Conservation (phyloP, 2,329 filamentous ascomycete species). For the Fusarium caatingaense region DNA sequence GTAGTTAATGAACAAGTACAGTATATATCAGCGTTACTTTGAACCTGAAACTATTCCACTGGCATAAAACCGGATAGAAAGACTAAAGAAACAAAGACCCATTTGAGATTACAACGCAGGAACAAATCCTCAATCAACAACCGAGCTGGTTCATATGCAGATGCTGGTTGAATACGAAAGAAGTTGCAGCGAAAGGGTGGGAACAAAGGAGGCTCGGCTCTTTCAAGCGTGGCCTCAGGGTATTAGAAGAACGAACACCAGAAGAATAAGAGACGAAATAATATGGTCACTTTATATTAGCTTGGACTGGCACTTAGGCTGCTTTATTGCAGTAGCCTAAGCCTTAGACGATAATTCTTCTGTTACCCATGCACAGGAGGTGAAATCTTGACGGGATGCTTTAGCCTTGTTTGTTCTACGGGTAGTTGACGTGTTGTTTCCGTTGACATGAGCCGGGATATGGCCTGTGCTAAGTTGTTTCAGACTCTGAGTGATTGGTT, state of each 20-base stretch:
- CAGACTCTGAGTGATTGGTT: not conserved
- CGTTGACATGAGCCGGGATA: constrained; percentile 27
- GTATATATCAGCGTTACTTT: not conserved
- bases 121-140: not conserved
- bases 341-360: not conserved
- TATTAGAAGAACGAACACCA: not conserved
- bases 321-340: not conserved
- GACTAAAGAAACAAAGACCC: not conserved
- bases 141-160: not conserved
- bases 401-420: constrained; percentile 13
- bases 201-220: constrained; percentile 33
- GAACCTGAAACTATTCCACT: not conserved
- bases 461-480: constrained; percentile 33
- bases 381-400: constrained; percentile 6
- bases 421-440: constrained; percentile 22
- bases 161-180: constrained; percentile 32
- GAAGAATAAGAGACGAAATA: not conserved
- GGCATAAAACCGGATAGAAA: not conserved
- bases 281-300: not conserved
- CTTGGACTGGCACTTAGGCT: not conserved
- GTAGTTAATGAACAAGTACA: not conserved
- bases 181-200: constrained; percentile 31
- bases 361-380: constrained; percentile 4
- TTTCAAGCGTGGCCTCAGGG: not conserved
- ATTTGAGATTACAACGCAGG: not conserved